phyloP scores from a whole-genome alignment of 768 basidiomycete genomes.

The Podaxis sp. region DNA sequence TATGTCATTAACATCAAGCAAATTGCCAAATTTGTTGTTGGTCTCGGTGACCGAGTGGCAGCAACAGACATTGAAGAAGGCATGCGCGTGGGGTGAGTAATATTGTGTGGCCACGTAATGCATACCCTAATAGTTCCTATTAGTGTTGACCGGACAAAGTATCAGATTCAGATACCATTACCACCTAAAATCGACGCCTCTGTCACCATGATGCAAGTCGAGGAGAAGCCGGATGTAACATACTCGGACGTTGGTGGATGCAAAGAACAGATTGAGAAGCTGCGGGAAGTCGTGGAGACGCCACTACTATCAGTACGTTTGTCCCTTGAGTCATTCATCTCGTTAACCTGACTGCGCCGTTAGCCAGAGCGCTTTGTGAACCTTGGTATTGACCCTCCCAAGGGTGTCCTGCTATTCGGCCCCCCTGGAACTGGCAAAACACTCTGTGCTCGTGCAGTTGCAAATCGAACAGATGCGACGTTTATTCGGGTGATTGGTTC shows the following conservation, averaged over 20 bases:
- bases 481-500: slow-evolving; percentile 99
- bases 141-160: slow-evolving; percentile 94
- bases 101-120: not conserved
- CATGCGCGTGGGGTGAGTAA: slow-evolving; percentile 96
- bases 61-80: slow-evolving; percentile 99
- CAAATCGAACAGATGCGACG: slow-evolving; percentile 97
- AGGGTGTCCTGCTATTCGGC: slow-evolving; percentile 94
- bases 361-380: slow-evolving; percentile 99
- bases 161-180: slow-evolving; percentile 97
- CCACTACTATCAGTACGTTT: slow-evolving; percentile 73
- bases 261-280: slow-evolving; percentile 99
- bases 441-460: slow-evolving; percentile 95
- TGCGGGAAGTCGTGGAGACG: slow-evolving; percentile 96
- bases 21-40: slow-evolving; percentile 99
- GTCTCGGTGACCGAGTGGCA: slow-evolving; percentile 92
- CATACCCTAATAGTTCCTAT: slow-evolving; percentile 11
- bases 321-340: not conserved
- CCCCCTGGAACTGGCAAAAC: slow-evolving; percentile 99
- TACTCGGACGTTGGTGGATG: slow-evolving; percentile 98
- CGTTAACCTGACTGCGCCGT: slow-evolving; percentile 18
- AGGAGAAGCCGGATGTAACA: slow-evolving; percentile 97
- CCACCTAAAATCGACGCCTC: slow-evolving; percentile 99
- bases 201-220: slow-evolving; percentile 99
- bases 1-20: slow-evolving; percentile 99
- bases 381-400: slow-evolving; percentile 98